A percentile compares a stretch with the other conserved stretches of the same genome.
Conservation (phyloP, 2,329 filamentous ascomycete genomes). For the Hypoxylon sp. region DNA sequence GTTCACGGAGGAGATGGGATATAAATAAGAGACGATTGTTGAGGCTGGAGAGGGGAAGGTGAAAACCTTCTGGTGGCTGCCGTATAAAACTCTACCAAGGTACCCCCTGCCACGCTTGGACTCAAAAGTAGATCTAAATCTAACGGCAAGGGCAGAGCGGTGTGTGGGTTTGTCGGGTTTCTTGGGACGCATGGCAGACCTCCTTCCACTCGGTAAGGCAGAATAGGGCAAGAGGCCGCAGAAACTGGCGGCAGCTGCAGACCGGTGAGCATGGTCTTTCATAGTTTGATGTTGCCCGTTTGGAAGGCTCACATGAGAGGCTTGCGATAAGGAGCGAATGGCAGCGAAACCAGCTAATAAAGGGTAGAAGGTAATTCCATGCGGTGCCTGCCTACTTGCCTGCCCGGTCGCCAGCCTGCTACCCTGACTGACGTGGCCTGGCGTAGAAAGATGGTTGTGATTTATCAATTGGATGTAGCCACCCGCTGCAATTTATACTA, state of each 20-base stretch:
- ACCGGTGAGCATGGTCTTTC: slow-evolving; percentile 12
- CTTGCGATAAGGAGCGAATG: too few relatives aligned
- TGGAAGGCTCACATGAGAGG: slow-evolving; percentile 1
- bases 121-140: not conserved
- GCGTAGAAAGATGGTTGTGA: slow-evolving; percentile 1
- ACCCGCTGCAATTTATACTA: not conserved
- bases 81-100: slow-evolving; percentile 2
- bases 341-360: not conserved
- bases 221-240: not conserved
- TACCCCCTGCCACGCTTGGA: slow-evolving; percentile 13
- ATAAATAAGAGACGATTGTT: not conserved
- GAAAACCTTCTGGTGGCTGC: slow-evolving; percentile 26
- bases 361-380: not conserved
- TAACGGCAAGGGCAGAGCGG: slow-evolving; percentile 12
- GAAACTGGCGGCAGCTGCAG: slow-evolving; percentile 3
- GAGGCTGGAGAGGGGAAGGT: not conserved
- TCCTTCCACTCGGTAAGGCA: not conserved
- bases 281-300: slow-evolving; percentile 1
- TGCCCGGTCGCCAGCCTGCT: not conserved
- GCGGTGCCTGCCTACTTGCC: not conserved
- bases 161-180: slow-evolving; percentile 8
- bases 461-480: slow-evolving; percentile 7
- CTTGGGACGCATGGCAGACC: not conserved
- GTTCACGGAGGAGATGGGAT: not conserved
- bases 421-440: not conserved